A percentile compares a stretch with the other conserved stretches of the same genome.
Conservation (phyloP, 2,329 filamentous ascomycete species). For the Dactylellina sp. region DNA sequence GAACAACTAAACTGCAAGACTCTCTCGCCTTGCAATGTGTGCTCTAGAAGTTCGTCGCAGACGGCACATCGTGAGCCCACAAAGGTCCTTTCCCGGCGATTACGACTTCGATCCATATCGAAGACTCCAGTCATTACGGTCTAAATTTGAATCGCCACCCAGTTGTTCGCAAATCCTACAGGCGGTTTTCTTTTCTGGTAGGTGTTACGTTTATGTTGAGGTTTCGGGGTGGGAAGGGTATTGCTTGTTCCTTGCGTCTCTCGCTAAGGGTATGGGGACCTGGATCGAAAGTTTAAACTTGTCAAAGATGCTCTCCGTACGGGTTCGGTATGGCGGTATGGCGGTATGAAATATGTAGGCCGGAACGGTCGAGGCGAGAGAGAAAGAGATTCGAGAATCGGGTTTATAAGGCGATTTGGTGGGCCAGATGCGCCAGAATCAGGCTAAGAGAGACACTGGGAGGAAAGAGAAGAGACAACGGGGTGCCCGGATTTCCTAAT, state of each 20-base stretch:
- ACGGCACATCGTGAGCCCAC: constrained; percentile 94
- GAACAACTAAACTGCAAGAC: constrained; percentile 95
- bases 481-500: constrained; percentile 36
- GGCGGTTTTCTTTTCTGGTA: constrained; percentile 33
- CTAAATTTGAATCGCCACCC: constrained; percentile 61
- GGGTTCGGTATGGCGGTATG: background rate
- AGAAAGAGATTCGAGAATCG: constrained; percentile 10
- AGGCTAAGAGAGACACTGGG: constrained; percentile 11
- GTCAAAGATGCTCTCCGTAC: background rate
- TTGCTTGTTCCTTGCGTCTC: constrained; percentile 32
- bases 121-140: constrained; percentile 73
- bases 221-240: constrained; percentile 8
- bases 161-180: constrained; percentile 58
- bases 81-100: constrained; percentile 90
- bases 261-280: constrained; percentile 13
- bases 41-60: constrained; percentile 95
- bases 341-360: background rate
- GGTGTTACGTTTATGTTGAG: background rate
- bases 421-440: background rate
- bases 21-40: constrained; percentile 91
- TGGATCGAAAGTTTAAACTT: background rate
- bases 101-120: constrained; percentile 80
- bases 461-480: constrained; percentile 8
- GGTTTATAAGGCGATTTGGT: constrained; percentile 18
- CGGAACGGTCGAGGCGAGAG: constrained; percentile 14